phyloP scores from a whole-genome alignment of 495 filamentous ascomycete genomes.

The Penicillium alfredii region DNA sequence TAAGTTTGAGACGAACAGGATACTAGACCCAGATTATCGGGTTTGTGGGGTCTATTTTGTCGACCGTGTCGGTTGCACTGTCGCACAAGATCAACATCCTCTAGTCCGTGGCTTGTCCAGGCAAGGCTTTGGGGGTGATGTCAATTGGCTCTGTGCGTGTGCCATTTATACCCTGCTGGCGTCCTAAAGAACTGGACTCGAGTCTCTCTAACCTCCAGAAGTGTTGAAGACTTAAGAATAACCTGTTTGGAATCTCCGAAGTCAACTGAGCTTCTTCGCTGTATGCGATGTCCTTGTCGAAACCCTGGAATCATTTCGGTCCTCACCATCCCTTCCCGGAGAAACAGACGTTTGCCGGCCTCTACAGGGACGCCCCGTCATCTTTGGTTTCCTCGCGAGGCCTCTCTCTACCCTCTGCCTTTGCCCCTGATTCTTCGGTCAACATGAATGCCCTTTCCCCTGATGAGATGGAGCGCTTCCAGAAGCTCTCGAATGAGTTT shows the following conservation, averaged over 20 bases:
- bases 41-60: too few species aligned
- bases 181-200: not conserved
- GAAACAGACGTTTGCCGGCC: slow-evolving; percentile 24
- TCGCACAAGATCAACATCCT: slow-evolving; percentile 13
- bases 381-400: slow-evolving; percentile 21
- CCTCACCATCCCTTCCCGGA: slow-evolving; percentile 32
- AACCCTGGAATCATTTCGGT: slow-evolving; percentile 35
- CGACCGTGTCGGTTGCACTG: slow-evolving; percentile 4
- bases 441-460: slow-evolving; percentile 44
- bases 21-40: slow-evolving; percentile 12
- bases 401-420: slow-evolving; percentile 20
- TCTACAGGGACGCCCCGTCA: slow-evolving; percentile 20
- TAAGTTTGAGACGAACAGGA: slow-evolving; percentile 9
- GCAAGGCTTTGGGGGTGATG: slow-evolving; percentile 9
- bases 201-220: not conserved
- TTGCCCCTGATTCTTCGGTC: slow-evolving; percentile 14
- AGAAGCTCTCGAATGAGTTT: slow-evolving; percentile 55
- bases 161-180: not conserved
- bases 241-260: slow-evolving; percentile 8
- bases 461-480: slow-evolving; percentile 49
- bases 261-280: slow-evolving; percentile 4
- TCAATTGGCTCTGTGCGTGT: slow-evolving; percentile 1
- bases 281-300: slow-evolving; percentile 43
- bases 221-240: slow-evolving; percentile 6
- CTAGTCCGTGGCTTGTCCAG: too few species aligned